These are phyloP conservation scores for Albophoma yamanashiensis DNA, from an alignment of 2,329 filamentous ascomycete genomes.

Conservation along the genomic window DNA sequence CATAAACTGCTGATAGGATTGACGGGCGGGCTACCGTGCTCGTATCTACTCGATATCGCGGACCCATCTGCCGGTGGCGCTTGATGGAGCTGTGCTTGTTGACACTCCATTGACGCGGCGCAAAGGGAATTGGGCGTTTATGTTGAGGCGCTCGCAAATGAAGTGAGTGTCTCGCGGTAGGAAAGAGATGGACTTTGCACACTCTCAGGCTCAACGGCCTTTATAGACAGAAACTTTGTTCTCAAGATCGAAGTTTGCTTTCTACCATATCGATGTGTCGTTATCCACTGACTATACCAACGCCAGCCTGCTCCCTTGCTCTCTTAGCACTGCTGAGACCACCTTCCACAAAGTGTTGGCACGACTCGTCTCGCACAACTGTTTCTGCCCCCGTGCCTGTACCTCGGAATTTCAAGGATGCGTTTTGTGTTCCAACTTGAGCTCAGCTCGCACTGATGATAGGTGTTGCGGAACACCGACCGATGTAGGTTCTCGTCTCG, in stretches of 20 bases:
- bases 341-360: background rate
- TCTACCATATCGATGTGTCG: background rate
- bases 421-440: background rate
- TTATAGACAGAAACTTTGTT: background rate
- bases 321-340: background rate
- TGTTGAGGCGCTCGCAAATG: background rate
- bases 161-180: background rate
- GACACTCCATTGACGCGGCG: background rate
- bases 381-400: background rate
- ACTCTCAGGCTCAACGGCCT: background rate
- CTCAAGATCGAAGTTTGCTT: background rate
- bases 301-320: background rate
- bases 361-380: background rate
- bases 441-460: background rate
- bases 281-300: background rate
- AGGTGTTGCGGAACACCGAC: conserved; percentile 12
- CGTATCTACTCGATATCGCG: background rate
- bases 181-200: background rate
- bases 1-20: background rate
- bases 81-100: background rate
- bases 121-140: background rate
- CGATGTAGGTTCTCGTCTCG: conserved; percentile 21
- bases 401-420: background rate
- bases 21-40: background rate
- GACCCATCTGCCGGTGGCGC: background rate